Conservation (phyloP, 176 grass and related monocot species). For the Stipa capillata region DNA sequence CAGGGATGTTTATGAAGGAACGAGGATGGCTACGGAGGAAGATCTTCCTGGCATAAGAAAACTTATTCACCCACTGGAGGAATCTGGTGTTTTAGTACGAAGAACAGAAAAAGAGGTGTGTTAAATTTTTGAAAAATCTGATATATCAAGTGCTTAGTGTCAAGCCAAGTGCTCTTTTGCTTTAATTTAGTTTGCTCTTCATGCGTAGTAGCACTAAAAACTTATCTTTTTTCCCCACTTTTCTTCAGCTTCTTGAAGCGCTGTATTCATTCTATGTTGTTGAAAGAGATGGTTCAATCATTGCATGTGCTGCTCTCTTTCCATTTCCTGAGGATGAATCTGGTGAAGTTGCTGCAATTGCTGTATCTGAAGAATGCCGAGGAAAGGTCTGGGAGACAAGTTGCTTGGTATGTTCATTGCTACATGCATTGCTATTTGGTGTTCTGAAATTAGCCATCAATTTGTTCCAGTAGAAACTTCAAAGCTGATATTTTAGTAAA, state of each 20-base stretch:
- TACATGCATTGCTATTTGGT: background rate
- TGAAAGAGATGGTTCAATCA: slow-evolving; percentile 94
- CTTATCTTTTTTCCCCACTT: background rate
- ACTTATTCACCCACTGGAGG: slow-evolving; percentile 71
- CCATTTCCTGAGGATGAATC: slow-evolving; percentile 67
- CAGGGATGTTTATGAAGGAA: slow-evolving; percentile 97
- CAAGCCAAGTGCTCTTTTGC: background rate
- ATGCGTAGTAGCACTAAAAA: slow-evolving; percentile 10
- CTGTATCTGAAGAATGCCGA: slow-evolving; percentile 88
- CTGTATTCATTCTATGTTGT: slow-evolving; percentile 70
- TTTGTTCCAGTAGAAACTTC: background rate
- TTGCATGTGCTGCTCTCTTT: slow-evolving; percentile 87
- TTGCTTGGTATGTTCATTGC: slow-evolving; percentile 61
- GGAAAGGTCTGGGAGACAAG: slow-evolving; percentile 85
- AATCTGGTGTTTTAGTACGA: slow-evolving; percentile 62
- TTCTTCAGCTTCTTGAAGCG: slow-evolving; percentile 69
- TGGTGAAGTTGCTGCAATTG: slow-evolving; percentile 88
- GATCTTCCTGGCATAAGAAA: slow-evolving; percentile 87
- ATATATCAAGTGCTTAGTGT: background rate
- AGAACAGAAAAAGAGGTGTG: slow-evolving; percentile 81
- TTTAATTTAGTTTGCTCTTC: background rate
- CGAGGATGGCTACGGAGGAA: slow-evolving; percentile 59
- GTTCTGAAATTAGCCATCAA: background rate
- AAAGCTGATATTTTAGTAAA: background rate
- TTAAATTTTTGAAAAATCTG: background rate